Evolutionary conservation across 164 flowering plant genomes (phyloP), one percentile per base, ranked within the genome.

Genomic region (Euptelea pleiosperma): DNA sequence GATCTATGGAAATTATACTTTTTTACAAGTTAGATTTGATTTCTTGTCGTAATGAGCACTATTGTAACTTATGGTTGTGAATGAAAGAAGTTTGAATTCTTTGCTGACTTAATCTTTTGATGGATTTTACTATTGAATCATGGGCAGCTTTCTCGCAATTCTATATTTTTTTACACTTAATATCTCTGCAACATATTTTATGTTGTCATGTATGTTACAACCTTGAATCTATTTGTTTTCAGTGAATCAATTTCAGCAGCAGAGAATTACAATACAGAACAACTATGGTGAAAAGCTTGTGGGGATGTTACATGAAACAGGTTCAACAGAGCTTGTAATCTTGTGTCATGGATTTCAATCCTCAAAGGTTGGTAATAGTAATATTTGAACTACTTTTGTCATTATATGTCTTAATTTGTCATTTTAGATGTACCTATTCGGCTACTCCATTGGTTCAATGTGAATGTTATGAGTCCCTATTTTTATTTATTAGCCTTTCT

Each of bases 171-270:
- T 2, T 31, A 2, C 11, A 3, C 35, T 2, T 21, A 26, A 12
- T 8, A 9, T 9, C 4, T 26, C 6, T 12, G 12, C 3, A 30
- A 51, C 14, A 30, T n/a, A 8, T 5, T 37, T 0, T 12, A 6
- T 5, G 12, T 12, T 18, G n/a, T 22, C 29, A 10, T 36, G 31
- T 39, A 19, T 15, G 30, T 22, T 22, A 35, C n/a, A 4, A 14
- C 8, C 30, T 52, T 8, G 42, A 14, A 1, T 49, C 42, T 6
- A 37, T 28, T 16, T 39, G 16, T 42, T 64, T 65, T 43, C 77
- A 80, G 89, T 47, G 28, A 58, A n/a, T n/a, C n/a, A n/a, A n/a
- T n/a, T 35, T 61, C 57, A 71, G 74, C 75, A 74, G 61, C 76
- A 62, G 43, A 54, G 41, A 55, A 14, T 54, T 21, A 35, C 36